A percentile compares a stretch with the other conserved stretches of the same genome.
These are phyloP conservation scores for Serendipita sp. DNA, from an alignment of 768 basidiomycete species.

Conservation along the genomic window DNA sequence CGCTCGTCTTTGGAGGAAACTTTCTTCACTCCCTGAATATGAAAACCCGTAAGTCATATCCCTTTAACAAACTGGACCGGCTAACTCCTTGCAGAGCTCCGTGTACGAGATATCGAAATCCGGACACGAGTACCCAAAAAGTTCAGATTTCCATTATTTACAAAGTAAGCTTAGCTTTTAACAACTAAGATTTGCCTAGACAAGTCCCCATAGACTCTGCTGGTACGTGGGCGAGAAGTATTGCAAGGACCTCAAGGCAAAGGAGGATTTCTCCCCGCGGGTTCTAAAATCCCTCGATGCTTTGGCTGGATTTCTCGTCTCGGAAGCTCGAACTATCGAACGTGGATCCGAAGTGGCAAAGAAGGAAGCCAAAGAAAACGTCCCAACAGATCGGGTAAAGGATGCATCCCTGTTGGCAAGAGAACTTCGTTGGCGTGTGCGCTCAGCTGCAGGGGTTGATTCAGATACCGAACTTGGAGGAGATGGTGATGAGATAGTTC, in stretches of 20 bases:
- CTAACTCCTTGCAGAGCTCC: constrained; percentile 43
- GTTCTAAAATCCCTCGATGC: constrained; percentile 54
- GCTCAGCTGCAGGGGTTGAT: constrained; percentile 17
- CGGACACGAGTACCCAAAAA: constrained; percentile 84
- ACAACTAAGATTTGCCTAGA: constrained; percentile 10
- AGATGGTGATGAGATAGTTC: not conserved
- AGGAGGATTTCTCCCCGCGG: constrained; percentile 36
- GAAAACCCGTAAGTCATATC: constrained; percentile 48
- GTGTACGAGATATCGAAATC: constrained; percentile 82
- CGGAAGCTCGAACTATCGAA: constrained; percentile 59
- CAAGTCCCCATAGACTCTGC: constrained; percentile 41
- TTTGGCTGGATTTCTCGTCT: constrained; percentile 64
- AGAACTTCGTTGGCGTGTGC: constrained; percentile 74
- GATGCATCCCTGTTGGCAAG: constrained; percentile 68
- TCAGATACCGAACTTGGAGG: constrained; percentile 14
- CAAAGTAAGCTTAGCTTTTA: constrained; percentile 32
- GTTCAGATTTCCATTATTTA: constrained; percentile 73
- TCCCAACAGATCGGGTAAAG: constrained; percentile 66
- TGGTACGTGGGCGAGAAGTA: constrained; percentile 85
- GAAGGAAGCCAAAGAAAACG: constrained; percentile 64
- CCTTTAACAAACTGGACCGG: not conserved
- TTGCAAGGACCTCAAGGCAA: constrained; percentile 49
- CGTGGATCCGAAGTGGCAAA: constrained; percentile 51
- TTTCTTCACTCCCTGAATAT: constrained; percentile 90
- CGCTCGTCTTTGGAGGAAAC: constrained; percentile 93